A percentile compares a stretch with the other conserved stretches of the same genome.
Conservation (phyloP, 2,329 filamentous ascomycete genomes). For the Alternaria hordeiaustralica region DNA sequence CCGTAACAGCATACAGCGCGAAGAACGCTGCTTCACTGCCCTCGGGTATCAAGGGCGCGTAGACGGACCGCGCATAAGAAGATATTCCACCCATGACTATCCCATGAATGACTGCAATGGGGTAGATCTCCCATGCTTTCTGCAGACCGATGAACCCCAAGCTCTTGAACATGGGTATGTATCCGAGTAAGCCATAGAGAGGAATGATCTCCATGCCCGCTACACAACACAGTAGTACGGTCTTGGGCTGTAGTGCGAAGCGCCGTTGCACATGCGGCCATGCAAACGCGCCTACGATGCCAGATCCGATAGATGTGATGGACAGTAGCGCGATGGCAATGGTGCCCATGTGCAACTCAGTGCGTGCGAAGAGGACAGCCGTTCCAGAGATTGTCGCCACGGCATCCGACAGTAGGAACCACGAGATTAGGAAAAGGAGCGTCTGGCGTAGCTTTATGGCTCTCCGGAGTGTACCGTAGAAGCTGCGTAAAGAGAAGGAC, state of each 20-base stretch:
- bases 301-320: slow-evolving; percentile 83
- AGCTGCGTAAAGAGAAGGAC: slow-evolving; percentile 79
- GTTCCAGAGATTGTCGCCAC: slow-evolving; percentile 95
- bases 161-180: slow-evolving; percentile 74
- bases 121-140: slow-evolving; percentile 91
- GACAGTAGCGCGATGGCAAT: slow-evolving; percentile 87
- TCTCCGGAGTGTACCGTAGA: slow-evolving; percentile 77
- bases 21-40: slow-evolving; percentile 94
- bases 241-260: slow-evolving; percentile 73
- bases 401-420: slow-evolving; percentile 92
- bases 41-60: slow-evolving; percentile 86
- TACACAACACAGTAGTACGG: slow-evolving; percentile 85
- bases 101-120: slow-evolving; percentile 83
- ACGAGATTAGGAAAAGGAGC: slow-evolving; percentile 77
- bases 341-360: slow-evolving; percentile 83
- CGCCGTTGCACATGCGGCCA: slow-evolving; percentile 79
- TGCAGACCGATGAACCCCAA: slow-evolving; percentile 82
- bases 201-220: slow-evolving; percentile 87
- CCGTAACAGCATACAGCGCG: slow-evolving; percentile 91
- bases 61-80: slow-evolving; percentile 87
- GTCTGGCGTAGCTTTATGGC: slow-evolving; percentile 74
- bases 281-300: slow-evolving; percentile 84
- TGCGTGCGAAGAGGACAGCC: slow-evolving; percentile 91
- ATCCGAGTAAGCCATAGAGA: slow-evolving; percentile 84
- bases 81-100: slow-evolving; percentile 87